Percentiles rank a stretch among this genome's conserved stretches.
Conservation (phyloP, 2,329 filamentous ascomycete genomes). For the Ceratocystis colombiana region DNA sequence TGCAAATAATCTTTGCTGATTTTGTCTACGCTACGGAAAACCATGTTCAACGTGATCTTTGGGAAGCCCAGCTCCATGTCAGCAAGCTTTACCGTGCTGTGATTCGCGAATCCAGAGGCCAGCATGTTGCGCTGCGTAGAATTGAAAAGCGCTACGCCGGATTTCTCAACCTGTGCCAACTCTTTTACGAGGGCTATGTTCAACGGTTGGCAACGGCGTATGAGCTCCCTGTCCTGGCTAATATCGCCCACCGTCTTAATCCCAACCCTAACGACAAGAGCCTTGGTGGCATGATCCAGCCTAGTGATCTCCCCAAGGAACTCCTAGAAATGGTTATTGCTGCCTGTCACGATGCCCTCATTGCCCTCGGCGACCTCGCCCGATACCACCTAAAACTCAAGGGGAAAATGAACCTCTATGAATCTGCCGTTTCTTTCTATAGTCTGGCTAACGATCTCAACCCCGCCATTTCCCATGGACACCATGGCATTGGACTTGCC, state of each 20-base stretch:
- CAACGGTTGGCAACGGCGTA: conserved; percentile 60
- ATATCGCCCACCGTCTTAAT: conserved; percentile 31
- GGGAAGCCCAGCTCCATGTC: conserved; percentile 67
- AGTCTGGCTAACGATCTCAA: conserved; percentile 67
- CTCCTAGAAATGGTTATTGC: conserved; percentile 52
- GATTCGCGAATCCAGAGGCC: conserved; percentile 25
- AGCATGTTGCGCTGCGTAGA: conserved; percentile 56
- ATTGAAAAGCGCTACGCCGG: conserved; percentile 69
- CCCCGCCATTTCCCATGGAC: conserved; percentile 67
- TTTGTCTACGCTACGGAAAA: conserved; percentile 54
- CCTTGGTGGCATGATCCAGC: conserved; percentile 20
- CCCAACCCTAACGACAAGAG: conserved; percentile 15
- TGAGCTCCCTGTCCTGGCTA: conserved; percentile 42
- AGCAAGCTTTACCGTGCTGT: conserved; percentile 55
- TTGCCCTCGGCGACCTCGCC: conserved; percentile 81
- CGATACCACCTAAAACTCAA: conserved; percentile 72
- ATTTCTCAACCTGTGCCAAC: conserved; percentile 79
- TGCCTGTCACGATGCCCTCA: conserved; percentile 72
- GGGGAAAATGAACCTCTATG: conserved; percentile 64
- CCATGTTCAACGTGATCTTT: conserved; percentile 61
- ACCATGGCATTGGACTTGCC: conserved; percentile 86
- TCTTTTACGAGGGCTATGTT: conserved; percentile 80
- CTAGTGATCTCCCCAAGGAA: conserved; percentile 39
- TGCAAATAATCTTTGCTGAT: conserved; percentile 62
- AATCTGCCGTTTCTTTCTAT: conserved; percentile 75